These are phyloP conservation scores for Talaromyces islandicus DNA, from an alignment of 2,329 filamentous ascomycete species.

Conservation along the genomic window DNA sequence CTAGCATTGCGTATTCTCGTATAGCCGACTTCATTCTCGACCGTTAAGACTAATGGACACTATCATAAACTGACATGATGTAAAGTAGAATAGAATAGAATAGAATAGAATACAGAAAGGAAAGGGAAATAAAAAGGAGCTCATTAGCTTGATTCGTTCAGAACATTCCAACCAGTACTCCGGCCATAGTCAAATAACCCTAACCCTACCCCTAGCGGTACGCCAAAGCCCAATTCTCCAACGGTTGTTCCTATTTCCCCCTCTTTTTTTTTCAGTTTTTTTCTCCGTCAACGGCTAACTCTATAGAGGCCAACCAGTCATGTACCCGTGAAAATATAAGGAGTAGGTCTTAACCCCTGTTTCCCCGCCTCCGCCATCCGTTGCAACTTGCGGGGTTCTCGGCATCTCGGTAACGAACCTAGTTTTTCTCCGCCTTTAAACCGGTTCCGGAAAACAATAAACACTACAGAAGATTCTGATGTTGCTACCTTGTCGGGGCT, in stretches of 20 bases:
- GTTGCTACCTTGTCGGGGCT: constrained; percentile 38
- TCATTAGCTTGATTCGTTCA: background rate
- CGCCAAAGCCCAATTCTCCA: background rate
- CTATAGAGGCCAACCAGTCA: background rate
- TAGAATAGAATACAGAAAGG: background rate
- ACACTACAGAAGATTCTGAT: constrained; percentile 41
- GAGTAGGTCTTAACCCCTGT: background rate
- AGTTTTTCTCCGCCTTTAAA: background rate
- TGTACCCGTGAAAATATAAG: background rate
- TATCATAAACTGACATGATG: background rate
- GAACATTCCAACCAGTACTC: no score
- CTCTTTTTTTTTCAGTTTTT: background rate
- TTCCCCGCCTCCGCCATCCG: background rate
- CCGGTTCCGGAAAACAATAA: constrained; percentile 17
- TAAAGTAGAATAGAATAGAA: background rate
- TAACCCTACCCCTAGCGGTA: no score
- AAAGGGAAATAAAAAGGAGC: background rate
- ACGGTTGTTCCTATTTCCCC: background rate
- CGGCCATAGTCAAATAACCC: background rate
- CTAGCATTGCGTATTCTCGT: background rate
- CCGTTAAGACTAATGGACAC: background rate
- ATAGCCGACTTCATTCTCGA: background rate
- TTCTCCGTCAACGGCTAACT: background rate
- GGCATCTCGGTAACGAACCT: background rate
- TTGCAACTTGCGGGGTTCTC: background rate